Evolutionary conservation across 2,329 filamentous ascomycete species (phyloP).

Genomic region (Escovopsis sp.): DNA sequence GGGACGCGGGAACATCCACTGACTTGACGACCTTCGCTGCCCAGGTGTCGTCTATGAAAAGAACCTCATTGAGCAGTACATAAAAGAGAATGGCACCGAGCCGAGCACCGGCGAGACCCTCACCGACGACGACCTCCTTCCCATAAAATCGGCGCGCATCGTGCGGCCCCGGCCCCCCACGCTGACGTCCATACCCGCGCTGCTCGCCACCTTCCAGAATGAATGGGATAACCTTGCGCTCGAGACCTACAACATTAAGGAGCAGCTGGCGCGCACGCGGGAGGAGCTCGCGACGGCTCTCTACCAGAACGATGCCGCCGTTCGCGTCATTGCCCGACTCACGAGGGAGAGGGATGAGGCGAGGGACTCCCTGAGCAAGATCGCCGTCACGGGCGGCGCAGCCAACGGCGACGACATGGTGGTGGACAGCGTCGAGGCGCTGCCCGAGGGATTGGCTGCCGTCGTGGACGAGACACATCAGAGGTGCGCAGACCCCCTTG

Average conservation of each 20-base stretch:
- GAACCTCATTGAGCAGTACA: conserved; percentile 86
- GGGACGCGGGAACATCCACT: too few relatives aligned
- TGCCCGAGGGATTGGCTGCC: conserved; percentile 56
- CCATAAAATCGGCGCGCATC: conserved; percentile 68
- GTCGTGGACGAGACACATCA: conserved; percentile 71
- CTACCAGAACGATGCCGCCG: conserved; percentile 95
- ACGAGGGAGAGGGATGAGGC: conserved; percentile 90
- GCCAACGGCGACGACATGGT: conserved; percentile 77
- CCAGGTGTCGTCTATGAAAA: conserved; percentile 84
- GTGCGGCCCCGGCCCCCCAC: conserved; percentile 84
- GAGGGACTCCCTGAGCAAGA: conserved; percentile 70
- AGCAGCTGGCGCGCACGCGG: conserved; percentile 76
- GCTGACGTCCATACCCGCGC: conserved; percentile 87
- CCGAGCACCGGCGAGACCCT: conserved; percentile 81
- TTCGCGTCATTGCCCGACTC: conserved; percentile 81
- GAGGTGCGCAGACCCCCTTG: conserved; percentile 38
- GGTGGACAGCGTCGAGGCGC: conserved; percentile 58
- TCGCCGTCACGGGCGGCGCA: conserved; percentile 51
- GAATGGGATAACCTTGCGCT: conserved; percentile 93
- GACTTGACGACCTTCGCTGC: too few relatives aligned
- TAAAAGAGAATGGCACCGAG: conserved; percentile 84
- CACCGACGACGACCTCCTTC: conserved; percentile 68
- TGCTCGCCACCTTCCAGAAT: conserved; percentile 90
- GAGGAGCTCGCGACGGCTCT: conserved; percentile 88
- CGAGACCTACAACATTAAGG: conserved; percentile 80